Conservation (phyloP, 129 eudicot genomes). For the Tagetes patula region DNA sequence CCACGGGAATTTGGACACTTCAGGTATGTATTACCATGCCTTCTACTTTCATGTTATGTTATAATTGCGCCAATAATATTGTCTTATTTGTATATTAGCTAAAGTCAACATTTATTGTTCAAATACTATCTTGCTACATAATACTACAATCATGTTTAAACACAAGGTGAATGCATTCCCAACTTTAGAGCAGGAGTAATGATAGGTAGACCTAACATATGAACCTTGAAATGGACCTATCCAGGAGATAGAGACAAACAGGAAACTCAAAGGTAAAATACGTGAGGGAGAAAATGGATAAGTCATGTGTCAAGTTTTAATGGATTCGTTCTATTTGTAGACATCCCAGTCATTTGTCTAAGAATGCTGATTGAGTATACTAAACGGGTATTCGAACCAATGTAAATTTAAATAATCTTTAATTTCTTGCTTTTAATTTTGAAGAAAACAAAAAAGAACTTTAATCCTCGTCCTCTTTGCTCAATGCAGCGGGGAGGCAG, state of each 20-base stretch:
- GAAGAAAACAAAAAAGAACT: neutral
- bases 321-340: neutral
- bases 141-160: neutral
- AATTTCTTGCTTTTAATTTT: neutral
- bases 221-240: neutral
- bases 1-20: conserved; percentile 98
- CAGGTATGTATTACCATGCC: conserved; percentile 47
- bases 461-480: neutral
- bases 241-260: neutral
- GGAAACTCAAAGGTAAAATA: conserved; percentile 1
- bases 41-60: conserved; percentile 12
- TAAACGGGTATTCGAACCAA: neutral
- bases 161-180: neutral
- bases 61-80: neutral
- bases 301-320: neutral
- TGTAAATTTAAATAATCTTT: neutral
- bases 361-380: neutral
- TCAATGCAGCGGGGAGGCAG: conserved; percentile 78
- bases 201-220: neutral
- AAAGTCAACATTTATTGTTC: neutral
- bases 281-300: neutral
- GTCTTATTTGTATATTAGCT: neutral
- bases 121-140: conserved; percentile 1
- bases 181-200: conserved; percentile 4
- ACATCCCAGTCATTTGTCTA: neutral